These are phyloP conservation scores for Leptographium radiaticola DNA, from an alignment of 2,329 filamentous ascomycete species.

Conservation along the genomic window DNA sequence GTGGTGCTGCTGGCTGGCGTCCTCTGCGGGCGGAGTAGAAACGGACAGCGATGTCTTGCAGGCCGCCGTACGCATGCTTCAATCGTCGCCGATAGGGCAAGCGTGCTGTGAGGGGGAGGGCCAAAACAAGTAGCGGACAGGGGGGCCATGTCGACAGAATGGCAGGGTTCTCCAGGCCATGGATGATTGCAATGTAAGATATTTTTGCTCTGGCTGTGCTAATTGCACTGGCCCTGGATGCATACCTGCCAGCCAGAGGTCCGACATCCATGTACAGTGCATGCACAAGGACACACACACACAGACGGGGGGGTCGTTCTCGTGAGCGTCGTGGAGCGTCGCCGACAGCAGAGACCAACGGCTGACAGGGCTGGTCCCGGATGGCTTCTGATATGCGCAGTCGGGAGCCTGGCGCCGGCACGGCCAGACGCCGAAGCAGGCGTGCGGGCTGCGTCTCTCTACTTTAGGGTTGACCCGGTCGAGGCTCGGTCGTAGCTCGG, in stretches of 20 bases:
- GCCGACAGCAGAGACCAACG: background rate
- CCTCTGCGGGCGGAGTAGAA: background rate
- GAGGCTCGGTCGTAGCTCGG: no score
- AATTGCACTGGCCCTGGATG: no score
- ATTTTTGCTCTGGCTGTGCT: no score
- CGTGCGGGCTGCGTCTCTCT: no score
- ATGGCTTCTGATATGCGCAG: background rate
- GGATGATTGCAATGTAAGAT: no score
- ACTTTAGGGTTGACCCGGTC: no score
- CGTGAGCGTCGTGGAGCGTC: background rate
- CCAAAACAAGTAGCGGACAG: background rate
- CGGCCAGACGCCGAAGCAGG: no score
- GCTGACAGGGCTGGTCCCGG: background rate
- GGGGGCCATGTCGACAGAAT: background rate
- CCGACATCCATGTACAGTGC: no score
- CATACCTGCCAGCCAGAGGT: background rate
- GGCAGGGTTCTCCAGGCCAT: background rate
- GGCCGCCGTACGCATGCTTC: background rate
- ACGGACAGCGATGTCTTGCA: slow-evolving; percentile 2
- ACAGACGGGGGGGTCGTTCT: background rate
- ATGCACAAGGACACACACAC: background rate
- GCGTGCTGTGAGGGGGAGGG: background rate
- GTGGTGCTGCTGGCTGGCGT: background rate
- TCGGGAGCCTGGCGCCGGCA: no score
- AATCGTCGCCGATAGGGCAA: background rate